Base-by-base conservation (phyloP, 306 rosid species). In the Lathyrus tuberosus region DNA sequence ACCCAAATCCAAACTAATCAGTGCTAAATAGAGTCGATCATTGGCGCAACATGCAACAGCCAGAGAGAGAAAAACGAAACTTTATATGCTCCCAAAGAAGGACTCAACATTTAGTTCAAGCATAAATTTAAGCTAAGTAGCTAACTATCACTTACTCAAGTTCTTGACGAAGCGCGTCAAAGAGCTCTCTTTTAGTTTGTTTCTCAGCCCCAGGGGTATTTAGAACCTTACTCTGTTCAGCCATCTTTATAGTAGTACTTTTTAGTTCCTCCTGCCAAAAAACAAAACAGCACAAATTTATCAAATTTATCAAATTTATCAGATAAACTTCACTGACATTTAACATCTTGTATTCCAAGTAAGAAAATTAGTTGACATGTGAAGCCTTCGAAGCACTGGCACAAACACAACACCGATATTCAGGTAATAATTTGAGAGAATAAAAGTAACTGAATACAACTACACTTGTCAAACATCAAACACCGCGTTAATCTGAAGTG, bases 181-280 rank as follows among this genome's bases (percentile, higher is more conserved):
- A 94, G 16, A 94, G 82, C 84, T 94, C 97, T 65, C 98, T 80
- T 79, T 94, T 94, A 26, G 99, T 91, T 80, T 94, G 96, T 71
- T 94, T 94, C 78, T 91, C 95, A 15, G 97, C 97, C 40, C 97
- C 97, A 8, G 99, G 95, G 6, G 96, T 90, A 77, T 90, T 90
- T 35, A 94, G 89, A 62, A 93, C 98, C 70, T 88, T 89, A 78
- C 99, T 94, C 75, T 89, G 95, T 63, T 94, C 97, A 38, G 89
- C 99, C 99, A 94, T 91, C 85, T 87, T 91, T 51, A 89, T 89
- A 37, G 96, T 87, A 41, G 89, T 87, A 60, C 74, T 91, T 85
- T 84, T 91, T 24, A 94, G 87, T 59, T 94, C 99, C 84, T 94
- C 99, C 97, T 94, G 74, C 76, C 56, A 10, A 18, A 37, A 65